Percentiles rank a stretch among this genome's conserved stretches.
Evolutionary conservation across 352 stramenopile species (phyloP).

Genomic region (Detonula confervacea): DNA sequence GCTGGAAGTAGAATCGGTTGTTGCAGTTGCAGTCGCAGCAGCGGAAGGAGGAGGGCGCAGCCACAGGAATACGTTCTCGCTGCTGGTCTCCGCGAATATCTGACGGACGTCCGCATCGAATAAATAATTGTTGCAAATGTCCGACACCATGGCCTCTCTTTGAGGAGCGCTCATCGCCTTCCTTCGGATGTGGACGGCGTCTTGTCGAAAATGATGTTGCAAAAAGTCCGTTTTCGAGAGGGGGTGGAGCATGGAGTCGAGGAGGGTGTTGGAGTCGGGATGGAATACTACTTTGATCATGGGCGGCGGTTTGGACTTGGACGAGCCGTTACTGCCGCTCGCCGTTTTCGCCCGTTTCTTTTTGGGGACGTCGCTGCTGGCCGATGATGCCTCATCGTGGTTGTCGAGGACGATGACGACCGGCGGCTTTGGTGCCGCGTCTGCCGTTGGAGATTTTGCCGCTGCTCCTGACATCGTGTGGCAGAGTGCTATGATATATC

Average conservation of each 20-base stretch:
- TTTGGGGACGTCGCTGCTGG: background rate
- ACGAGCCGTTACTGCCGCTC: too few species aligned
- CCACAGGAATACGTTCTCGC: conserved; percentile 80
- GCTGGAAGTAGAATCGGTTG: background rate
- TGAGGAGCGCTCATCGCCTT: background rate
- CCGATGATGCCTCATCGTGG: background rate
- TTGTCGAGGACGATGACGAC: conserved; percentile 1
- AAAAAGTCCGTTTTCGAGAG: conserved; percentile 46
- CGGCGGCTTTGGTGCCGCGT: background rate
- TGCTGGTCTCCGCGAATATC: conserved; percentile 77
- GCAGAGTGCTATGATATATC: too few species aligned
- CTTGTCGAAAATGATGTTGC: conserved; percentile 52
- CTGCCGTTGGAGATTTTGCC: background rate
- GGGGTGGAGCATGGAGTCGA: conserved; percentile 52
- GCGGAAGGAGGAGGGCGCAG: conserved; percentile 32
- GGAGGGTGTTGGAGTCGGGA: conserved; percentile 37
- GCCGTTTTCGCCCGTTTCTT: conserved; percentile 8
- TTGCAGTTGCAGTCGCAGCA: background rate
- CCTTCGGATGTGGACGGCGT: conserved; percentile 57
- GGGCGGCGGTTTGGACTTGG: background rate
- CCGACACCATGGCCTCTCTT: conserved; percentile 21
- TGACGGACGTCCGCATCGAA: conserved; percentile 60
- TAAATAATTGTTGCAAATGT: conserved; percentile 60
- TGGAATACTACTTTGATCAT: conserved; percentile 17
- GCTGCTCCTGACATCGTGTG: background rate